Evolutionary conservation across 2,329 filamentous ascomycete species (phyloP).

Genomic region (Fusarium solani-melongenae): DNA sequence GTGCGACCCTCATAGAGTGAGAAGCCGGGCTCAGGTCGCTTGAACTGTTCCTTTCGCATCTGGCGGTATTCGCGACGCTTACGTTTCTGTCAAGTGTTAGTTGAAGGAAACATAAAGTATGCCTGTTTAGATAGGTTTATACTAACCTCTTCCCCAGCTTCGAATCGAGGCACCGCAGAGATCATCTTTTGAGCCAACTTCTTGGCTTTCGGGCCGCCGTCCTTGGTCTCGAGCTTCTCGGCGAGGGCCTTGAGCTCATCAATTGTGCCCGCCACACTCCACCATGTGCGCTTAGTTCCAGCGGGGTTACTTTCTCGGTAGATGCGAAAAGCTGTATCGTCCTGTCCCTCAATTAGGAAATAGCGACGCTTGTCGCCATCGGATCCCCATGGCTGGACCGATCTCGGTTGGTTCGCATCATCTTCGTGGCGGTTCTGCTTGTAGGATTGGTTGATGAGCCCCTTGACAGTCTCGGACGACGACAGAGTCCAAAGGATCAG

Average conservation of each 20-base stretch:
- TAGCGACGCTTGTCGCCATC: constrained; percentile 94
- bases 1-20: constrained; percentile 97
- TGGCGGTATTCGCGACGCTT: constrained; percentile 92
- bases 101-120: not conserved
- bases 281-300: constrained; percentile 83
- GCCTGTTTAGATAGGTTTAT: not conserved
- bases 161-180: constrained; percentile 86
- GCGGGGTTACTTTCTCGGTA: constrained; percentile 93
- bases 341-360: constrained; percentile 91
- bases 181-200: constrained; percentile 81
- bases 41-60: constrained; percentile 86
- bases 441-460: constrained; percentile 87
- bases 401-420: constrained; percentile 84
- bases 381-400: constrained; percentile 89
- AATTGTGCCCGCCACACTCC: constrained; percentile 90
- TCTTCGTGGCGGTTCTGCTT: constrained; percentile 86
- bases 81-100: constrained; percentile 75
- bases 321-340: constrained; percentile 92
- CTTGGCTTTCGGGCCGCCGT: constrained; percentile 84
- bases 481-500: constrained; percentile 90
- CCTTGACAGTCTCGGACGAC: constrained; percentile 85
- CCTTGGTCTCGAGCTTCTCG: constrained; percentile 78
- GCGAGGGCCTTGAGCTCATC: constrained; percentile 83
- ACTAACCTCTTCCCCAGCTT: constrained; percentile 88
- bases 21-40: constrained; percentile 87